Base-by-base conservation (phyloP, 2,329 filamentous ascomycete species). In the Pseudofabraea citricarpa region DNA sequence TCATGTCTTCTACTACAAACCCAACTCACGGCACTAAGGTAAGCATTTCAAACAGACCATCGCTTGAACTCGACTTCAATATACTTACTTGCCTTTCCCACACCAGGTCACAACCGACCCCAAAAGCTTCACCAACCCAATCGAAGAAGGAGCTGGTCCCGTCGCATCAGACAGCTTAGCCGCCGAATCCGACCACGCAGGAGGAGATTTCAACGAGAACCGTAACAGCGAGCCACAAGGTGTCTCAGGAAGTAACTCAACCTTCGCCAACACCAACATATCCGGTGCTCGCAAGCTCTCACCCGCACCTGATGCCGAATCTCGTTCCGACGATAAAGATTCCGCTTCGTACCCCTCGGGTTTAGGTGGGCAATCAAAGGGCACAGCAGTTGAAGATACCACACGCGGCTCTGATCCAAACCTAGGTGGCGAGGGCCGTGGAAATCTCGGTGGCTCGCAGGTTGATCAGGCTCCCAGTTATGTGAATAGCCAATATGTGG, bases 101-200 rank as follows among this genome's bases (percentile, higher is more conserved):
- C 20, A 4, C n/a, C 41, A 79, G 70, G 74, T 77, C 5, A 37
- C 35, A 47, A 65, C 64, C 15, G 63, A 64, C 35, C 69, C 72
- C 43, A 64, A 75, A 36, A 70, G 77, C 35, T 74, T 78, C 21
- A 44, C 57, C 1, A 56, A 37, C 21, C 35, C 39, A 2, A 74
- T 72, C 46, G 61, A 68, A 13, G 87, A 93, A 62, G 68, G 73
- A 12, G 69, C 83, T 5, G 88, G 88, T 41, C 56, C 71, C 20
- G 73, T 91, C 1, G 67, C 75, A 35, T 69, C 74, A 12, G 85
- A 85, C 64, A 91, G 86, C 6, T 79, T 94, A 5, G 88, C 88
- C 9, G 83, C 80, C 46, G 83, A 91, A 57, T 93, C 87, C 0
- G 65, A 79, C 46, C 67, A 71, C 36, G 53, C 68, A 18, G 73